Evolutionary conservation across 2,329 filamentous ascomycete species (phyloP), one percentile per base, ranked within the genome.

Genomic region (Madurella fahalii): DNA sequence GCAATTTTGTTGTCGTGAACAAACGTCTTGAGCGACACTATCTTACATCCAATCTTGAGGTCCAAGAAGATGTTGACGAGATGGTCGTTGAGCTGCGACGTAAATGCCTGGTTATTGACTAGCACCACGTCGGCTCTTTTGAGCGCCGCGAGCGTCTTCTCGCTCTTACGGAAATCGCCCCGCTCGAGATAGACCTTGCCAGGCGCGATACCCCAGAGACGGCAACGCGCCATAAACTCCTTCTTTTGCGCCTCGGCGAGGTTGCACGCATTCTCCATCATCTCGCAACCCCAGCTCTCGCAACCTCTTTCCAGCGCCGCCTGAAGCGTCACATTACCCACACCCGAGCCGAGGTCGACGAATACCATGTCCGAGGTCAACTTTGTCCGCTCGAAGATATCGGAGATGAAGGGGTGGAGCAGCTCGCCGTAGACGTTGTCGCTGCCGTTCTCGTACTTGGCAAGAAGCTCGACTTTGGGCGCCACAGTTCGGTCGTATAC

Each of bases 91-190:
- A 96, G 81, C 63, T 86, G 80, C 13, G 92, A 86, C 5, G 87
- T 92, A 72, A 99, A 99, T 2, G 91, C 94, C 72, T 97, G 92
- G 73, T 99, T 99, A 76, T 99, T 99, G 64, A 97, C 93, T 25
- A 99, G 81, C 16, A 99, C 83, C n/a, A 97, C 92, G 68, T 99
- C 94, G 1, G 94, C 93, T 52, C 86, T 83, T 69, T 87, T 86
- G 47, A 99, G 78, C 8, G 86, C 85, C 20, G 84, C 79, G 56
- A 85, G 79, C 47, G 96, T 90, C 54, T 78, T 77, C 15, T 80
- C 69, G 62, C 87, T 88, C 60, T 85, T 83, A 9, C 91, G 83
- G 66, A 99, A 96, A 68, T 96, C 89, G 55, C 90, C 94, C 42
- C 85, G 78, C 58, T 93, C 82, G 7, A 99, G 82, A 57, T 84